phyloP scores from a whole-genome alignment of 176 grass and related monocot genomes.

The Puccinellia tenuiflora region DNA sequence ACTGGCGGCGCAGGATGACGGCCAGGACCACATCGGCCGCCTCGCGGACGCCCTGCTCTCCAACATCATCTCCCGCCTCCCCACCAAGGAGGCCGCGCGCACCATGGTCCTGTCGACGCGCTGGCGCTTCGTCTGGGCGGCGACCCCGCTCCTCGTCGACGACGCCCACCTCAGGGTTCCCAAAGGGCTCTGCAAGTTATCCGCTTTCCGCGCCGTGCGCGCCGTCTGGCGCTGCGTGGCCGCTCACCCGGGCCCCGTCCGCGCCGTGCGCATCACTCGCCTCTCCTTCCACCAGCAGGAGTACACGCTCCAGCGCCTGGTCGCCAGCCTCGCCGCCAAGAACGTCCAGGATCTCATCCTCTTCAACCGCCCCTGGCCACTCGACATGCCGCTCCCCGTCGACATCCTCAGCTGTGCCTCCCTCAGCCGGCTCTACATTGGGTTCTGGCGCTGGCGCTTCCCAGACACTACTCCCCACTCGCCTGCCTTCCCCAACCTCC shows the following conservation, averaged over 20 bases:
- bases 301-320: conserved; percentile 4
- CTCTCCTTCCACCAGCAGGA: conserved; percentile 21
- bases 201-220: neutral
- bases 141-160: too few relatives aligned
- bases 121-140: too few relatives aligned
- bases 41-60: too few relatives aligned
- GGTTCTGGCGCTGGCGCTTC: conserved; percentile 20
- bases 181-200: too few relatives aligned
- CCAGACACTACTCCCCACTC: neutral
- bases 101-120: too few relatives aligned
- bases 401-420: conserved; percentile 18
- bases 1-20: too few relatives aligned
- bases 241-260: conserved; percentile 27
- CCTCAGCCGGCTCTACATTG: conserved; percentile 26
- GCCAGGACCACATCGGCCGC: too few relatives aligned
- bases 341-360: conserved; percentile 25
- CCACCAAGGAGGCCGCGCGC: too few relatives aligned
- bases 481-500: conserved; percentile 11
- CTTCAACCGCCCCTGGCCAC: conserved; percentile 24
- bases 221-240: conserved; percentile 11
- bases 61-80: too few relatives aligned
- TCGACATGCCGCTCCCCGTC: conserved; percentile 27
- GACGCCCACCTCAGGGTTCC: too few relatives aligned
- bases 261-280: conserved; percentile 14
- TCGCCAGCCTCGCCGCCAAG: conserved; percentile 19